phyloP scores from a whole-genome alignment of 2,329 filamentous ascomycete genomes.

The Fusarium kyushuense region DNA sequence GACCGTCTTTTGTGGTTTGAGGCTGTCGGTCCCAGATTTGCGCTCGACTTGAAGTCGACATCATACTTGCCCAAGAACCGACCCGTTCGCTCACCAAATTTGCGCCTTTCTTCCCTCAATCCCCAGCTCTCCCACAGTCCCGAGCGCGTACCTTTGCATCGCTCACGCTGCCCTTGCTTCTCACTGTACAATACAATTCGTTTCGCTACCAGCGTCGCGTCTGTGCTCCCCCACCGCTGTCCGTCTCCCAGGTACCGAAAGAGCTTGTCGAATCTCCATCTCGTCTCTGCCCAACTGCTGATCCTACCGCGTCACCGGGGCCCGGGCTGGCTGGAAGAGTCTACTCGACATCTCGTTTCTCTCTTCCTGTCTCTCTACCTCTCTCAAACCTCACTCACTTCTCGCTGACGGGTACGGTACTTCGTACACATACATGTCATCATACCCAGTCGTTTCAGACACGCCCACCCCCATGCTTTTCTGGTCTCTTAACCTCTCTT shows the following conservation, averaged over 20 bases:
- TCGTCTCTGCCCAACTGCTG: slow-evolving; percentile 50
- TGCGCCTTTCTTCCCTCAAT: slow-evolving; percentile 42
- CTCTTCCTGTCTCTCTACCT: slow-evolving; percentile 32
- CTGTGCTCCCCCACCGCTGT: slow-evolving; percentile 47
- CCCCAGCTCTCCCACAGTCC: slow-evolving; percentile 23
- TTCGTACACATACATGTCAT: slow-evolving; percentile 47
- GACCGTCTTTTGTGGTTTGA: slow-evolving; percentile 49
- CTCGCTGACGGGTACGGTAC: slow-evolving; percentile 45
- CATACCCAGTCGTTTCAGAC: slow-evolving; percentile 49
- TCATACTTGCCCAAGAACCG: slow-evolving; percentile 45
- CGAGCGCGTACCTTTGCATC: slow-evolving; percentile 33
- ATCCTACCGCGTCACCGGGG: slow-evolving; percentile 47
- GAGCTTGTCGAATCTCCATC: slow-evolving; percentile 47
- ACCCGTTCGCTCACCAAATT: slow-evolving; percentile 43
- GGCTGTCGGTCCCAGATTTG: slow-evolving; percentile 40
- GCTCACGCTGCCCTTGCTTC: slow-evolving; percentile 24
- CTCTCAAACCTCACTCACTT: slow-evolving; percentile 42
- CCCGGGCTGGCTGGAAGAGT: slow-evolving; percentile 39
- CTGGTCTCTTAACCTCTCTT: slow-evolving; percentile 47
- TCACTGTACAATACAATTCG: slow-evolving; percentile 24
- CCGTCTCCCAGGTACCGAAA: slow-evolving; percentile 42
- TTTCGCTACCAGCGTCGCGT: slow-evolving; percentile 40
- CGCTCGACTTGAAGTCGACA: slow-evolving; percentile 47
- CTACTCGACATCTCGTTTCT: slow-evolving; percentile 37
- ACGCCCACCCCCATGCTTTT: slow-evolving; percentile 50